phyloP scores from a whole-genome alignment of 257 asterid genomes.

The Solanum bukasovii region DNA sequence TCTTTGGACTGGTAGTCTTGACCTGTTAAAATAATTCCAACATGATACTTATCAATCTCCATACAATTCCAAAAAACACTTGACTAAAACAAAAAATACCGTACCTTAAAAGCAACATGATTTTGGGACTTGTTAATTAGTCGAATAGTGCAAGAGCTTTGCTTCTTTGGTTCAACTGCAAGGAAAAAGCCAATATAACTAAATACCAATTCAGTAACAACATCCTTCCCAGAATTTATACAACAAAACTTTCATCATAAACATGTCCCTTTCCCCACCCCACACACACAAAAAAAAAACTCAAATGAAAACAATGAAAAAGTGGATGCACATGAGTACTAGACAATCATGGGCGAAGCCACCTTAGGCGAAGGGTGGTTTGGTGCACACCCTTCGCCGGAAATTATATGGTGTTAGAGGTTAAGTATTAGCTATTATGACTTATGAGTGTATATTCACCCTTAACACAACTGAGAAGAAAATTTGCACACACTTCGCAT shows the following conservation, averaged over 20 bases:
- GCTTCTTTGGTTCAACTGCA: slow-evolving; percentile 32
- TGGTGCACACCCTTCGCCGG: not conserved
- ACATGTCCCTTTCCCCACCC: not conserved
- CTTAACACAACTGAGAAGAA: not conserved
- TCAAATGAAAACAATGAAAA: not conserved
- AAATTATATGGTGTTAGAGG: not conserved
- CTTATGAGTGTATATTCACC: not conserved
- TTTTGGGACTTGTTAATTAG: slow-evolving; percentile 18
- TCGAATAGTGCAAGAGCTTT: slow-evolving; percentile 24
- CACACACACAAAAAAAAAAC: not conserved
- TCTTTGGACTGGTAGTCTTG: slow-evolving; percentile 46
- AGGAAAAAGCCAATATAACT: not conserved
- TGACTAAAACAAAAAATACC: not conserved
- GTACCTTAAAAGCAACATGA: slow-evolving; percentile 36
- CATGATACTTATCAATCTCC: not conserved
- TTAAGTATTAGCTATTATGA: not conserved
- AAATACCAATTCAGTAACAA: not conserved
- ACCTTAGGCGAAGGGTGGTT: not conserved
- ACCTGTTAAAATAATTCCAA: slow-evolving; percentile 21
- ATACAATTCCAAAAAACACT: not conserved
- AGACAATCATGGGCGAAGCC: not conserved
- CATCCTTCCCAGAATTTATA: not conserved
- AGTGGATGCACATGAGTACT: not conserved
- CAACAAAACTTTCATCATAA: not conserved
- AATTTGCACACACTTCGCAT: not conserved